Evolutionary conservation across 768 basidiomycete species (phyloP), one percentile per base, ranked within the genome.

Genomic region (Suillus clintonianus): DNA sequence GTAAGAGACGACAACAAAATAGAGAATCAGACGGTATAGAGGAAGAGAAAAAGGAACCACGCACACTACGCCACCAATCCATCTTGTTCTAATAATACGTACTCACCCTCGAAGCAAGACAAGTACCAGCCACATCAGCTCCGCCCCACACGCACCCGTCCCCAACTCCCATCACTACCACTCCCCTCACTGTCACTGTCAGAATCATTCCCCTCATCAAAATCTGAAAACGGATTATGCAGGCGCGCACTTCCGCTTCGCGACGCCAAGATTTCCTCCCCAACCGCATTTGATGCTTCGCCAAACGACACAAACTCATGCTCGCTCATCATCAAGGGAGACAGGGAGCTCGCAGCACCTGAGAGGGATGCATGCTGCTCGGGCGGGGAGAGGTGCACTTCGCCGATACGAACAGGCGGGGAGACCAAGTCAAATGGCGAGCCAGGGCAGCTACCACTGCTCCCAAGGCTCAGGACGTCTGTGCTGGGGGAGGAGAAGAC

Each of bases 401-500:
- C 36, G 0, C 54, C 15, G 14, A 56, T 37, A 14, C 36, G 13
- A 15, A 56, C 22, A 22, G 54, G 34, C 32, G 54, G 54, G 22
- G 54, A 37, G 2, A 37, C 22, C 9, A 37, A 4, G 22, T 56
- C 36, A 5, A 56, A 36, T 17, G 54, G 54, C 4, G 54, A 56
- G 22, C 14, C 36, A n/a, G 54, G 3, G 22, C 4, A 14, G 15
- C 36, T 56, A 22, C 36, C 34, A 3, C n/a, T 37, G 36, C 36
- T 37, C 22, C 36, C 36, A 37, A 56, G 36, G 14, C 54, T 56
- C 36, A 56, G 5, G 4, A 36, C 15, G 15, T 56, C 54, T 15
- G 14, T 24, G 5, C 6, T 56, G 15, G 54, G 54, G 14, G 36
- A 55, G 14, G 54, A 56, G 74, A 74, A 13, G 58, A 32, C 24